Evolutionary conservation across 331 rosid species (phyloP).

Genomic region (Stylosanthes scabra): DNA sequence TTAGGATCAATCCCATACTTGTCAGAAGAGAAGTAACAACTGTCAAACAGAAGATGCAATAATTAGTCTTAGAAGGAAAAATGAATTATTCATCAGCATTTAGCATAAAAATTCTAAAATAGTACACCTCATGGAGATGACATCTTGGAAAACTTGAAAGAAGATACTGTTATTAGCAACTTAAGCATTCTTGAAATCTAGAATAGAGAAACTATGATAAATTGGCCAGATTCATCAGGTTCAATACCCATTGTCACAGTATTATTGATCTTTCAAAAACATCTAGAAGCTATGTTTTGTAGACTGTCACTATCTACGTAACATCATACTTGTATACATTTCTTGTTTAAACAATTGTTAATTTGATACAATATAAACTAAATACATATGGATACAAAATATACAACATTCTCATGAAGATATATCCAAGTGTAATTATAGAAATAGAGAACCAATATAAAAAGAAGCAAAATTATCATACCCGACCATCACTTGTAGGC

Average conservation of each 20-base stretch:
- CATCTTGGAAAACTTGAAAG: too few species aligned
- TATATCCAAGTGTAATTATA: constrained; percentile 18
- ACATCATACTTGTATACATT: neutral
- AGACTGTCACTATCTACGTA: neutral
- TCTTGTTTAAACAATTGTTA: neutral
- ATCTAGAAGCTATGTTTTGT: constrained; percentile 27
- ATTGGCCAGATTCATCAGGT: too few species aligned
- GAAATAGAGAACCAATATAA: constrained; percentile 23
- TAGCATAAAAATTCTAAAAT: too few species aligned
- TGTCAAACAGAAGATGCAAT: constrained; percentile 80
- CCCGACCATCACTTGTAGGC: constrained; percentile 97
- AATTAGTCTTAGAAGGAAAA: too few species aligned
- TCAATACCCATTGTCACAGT: constrained; percentile 27
- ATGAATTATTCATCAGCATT: too few species aligned
- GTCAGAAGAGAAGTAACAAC: constrained; percentile 87
- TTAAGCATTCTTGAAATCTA: too few species aligned
- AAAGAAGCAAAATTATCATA: constrained; percentile 46
- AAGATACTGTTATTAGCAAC: too few species aligned
- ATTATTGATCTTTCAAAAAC: constrained; percentile 13
- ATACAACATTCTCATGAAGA: constrained; percentile 19
- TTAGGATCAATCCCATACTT: constrained; percentile 88
- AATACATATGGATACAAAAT: constrained; percentile 18
- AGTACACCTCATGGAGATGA: too few species aligned
- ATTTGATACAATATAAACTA: constrained; percentile 3
- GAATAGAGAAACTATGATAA: too few species aligned